Evolutionary conservation across 129 eudicot genomes (phyloP).

Genomic region (Lactuca sativa): DNA sequence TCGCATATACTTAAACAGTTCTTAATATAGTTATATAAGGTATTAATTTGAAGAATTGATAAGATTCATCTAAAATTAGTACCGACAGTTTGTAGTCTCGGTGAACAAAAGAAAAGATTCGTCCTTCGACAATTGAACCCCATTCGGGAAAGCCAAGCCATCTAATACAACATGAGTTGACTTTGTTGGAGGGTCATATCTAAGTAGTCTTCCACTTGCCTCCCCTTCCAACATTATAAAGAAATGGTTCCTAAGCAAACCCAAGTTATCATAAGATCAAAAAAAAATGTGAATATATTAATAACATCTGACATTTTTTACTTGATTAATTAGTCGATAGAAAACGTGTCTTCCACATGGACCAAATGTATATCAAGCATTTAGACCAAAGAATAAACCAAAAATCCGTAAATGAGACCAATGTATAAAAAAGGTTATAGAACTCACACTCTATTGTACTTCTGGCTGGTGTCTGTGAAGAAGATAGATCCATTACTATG

Average conservation of each 20-base stretch:
- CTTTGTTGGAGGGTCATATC: slow-evolving; percentile 85
- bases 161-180: slow-evolving; percentile 78
- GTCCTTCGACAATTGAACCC: slow-evolving; percentile 82
- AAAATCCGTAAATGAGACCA: background rate
- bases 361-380: background rate
- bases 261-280: slow-evolving; percentile 4
- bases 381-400: background rate
- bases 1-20: background rate
- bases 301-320: background rate
- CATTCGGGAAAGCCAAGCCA: slow-evolving; percentile 94
- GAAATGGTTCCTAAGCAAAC: slow-evolving; percentile 67
- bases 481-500: slow-evolving; percentile 91
- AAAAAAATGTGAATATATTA: too few species aligned
- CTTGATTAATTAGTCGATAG: too few species aligned
- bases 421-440: background rate
- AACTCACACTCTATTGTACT: slow-evolving; percentile 92
- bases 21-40: background rate
- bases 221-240: slow-evolving; percentile 94
- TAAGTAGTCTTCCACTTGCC: slow-evolving; percentile 77
- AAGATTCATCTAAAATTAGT: background rate
- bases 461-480: slow-evolving; percentile 91
- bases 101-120: slow-evolving; percentile 79
- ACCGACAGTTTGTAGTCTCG: slow-evolving; percentile 98
- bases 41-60: background rate
- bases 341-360: background rate